These are phyloP conservation scores for Globisporangium uncinulatum DNA, from an alignment of 352 stramenopile species.

Conservation along the genomic window DNA sequence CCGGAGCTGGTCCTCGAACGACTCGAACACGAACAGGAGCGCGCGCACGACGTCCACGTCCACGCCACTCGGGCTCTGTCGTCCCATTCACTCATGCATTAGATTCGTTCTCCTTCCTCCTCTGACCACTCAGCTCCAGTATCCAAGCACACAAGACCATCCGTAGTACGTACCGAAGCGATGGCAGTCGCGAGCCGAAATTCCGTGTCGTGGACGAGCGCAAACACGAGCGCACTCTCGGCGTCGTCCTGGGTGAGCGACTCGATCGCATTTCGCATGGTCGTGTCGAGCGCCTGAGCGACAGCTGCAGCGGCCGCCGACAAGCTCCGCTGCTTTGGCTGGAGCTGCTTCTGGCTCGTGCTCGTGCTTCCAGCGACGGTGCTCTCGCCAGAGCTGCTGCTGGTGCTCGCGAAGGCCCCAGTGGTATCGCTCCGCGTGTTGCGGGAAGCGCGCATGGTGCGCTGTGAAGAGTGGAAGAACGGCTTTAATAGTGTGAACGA, in stretches of 20 bases:
- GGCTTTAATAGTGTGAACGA: not conserved
- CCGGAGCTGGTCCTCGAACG: constrained; percentile 66
- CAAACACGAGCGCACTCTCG: constrained; percentile 63
- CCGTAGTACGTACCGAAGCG: constrained; percentile 23
- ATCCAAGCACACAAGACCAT: not conserved
- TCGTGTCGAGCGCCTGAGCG: constrained; percentile 29
- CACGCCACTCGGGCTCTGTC: constrained; percentile 19
- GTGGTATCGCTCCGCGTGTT: not conserved
- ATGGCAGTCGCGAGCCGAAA: constrained; percentile 66
- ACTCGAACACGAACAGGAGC: constrained; percentile 68
- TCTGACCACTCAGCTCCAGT: not conserved
- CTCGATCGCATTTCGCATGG: constrained; percentile 55
- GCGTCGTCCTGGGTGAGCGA: constrained; percentile 63
- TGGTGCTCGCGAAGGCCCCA: not conserved
- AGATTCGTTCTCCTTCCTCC: not conserved
- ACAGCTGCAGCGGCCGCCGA: not conserved
- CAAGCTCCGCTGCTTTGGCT: constrained; percentile 1
- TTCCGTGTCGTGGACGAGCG: constrained; percentile 72
- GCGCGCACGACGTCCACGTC: constrained; percentile 60
- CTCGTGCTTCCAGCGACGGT: not conserved
- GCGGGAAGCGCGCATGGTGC: constrained; percentile 4
- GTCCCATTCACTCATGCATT: not conserved
- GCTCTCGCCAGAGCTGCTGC: not conserved
- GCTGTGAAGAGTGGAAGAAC: not conserved
- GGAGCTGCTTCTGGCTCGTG: not conserved